Percentiles rank a stretch among this genome's conserved stretches.
phyloP scores from a whole-genome alignment of 306 rosid genomes.

The Begonia fuchsioides region DNA sequence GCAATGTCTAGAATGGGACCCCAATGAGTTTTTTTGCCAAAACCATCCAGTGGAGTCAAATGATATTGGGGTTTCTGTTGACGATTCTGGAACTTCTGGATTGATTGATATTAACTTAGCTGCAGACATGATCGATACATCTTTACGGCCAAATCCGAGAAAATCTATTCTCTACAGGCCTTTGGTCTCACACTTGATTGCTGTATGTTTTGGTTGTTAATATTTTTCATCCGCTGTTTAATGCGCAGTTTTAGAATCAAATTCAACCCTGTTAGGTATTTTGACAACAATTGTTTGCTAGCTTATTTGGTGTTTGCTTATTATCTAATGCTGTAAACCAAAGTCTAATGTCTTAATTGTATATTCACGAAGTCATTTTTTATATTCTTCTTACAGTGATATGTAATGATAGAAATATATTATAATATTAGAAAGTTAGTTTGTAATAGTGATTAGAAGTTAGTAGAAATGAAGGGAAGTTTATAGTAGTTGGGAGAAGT shows the following conservation, averaged over 20 bases:
- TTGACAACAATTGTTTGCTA: no score
- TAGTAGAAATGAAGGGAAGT: no score
- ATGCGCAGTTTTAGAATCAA: not conserved
- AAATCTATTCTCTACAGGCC: slow-evolving; percentile 87
- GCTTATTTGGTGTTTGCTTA: no score
- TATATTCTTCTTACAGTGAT: no score
- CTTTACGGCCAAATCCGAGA: slow-evolving; percentile 74
- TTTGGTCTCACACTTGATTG: slow-evolving; percentile 77
- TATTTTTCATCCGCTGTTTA: not conserved
- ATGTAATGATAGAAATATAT: no score
- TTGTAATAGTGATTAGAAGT: no score
- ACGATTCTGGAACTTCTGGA: slow-evolving; percentile 86
- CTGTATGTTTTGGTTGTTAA: slow-evolving; percentile 39
- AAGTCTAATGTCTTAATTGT: no score
- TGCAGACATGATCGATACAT: slow-evolving; percentile 78
- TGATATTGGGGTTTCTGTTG: slow-evolving; percentile 49
- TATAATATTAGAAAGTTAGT: no score
- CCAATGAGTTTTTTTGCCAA: slow-evolving; percentile 53
- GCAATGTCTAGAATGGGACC: slow-evolving; percentile 98
- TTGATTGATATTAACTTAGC: slow-evolving; percentile 73
- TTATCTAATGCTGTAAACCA: no score
- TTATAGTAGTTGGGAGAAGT: no score
- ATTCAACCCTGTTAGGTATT: no score
- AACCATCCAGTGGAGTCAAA: slow-evolving; percentile 39
- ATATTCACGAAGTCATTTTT: no score